phyloP scores from a whole-genome alignment of 129 eudicot species.

The sunflower (Helianthus annuus) region DNA sequence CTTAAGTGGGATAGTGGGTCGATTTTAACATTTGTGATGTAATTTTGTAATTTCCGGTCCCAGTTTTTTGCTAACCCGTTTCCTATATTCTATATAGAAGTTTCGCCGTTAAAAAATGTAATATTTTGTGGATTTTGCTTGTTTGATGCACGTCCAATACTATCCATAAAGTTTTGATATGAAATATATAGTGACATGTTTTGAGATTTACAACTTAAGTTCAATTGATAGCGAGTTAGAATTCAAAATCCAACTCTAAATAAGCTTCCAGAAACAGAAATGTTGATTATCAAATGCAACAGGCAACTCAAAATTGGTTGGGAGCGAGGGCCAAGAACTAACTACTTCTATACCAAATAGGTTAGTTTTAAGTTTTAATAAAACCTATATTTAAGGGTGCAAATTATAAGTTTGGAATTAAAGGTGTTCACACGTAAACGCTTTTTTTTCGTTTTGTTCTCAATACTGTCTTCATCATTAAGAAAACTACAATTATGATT shows the following conservation, averaged over 20 bases:
- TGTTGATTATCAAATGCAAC: neutral
- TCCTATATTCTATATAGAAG: too few relatives aligned
- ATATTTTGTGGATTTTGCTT: too few relatives aligned
- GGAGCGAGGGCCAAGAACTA: neutral
- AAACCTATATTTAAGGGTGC: neutral
- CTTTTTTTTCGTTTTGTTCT: neutral
- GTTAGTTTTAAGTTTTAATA: neutral
- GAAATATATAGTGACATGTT: neutral
- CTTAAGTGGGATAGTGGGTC: too few relatives aligned
- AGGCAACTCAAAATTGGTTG: neutral
- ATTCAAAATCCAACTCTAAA: neutral
- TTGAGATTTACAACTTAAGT: neutral
- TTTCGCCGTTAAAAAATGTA: too few relatives aligned
- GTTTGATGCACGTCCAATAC: neutral
- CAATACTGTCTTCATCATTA: neutral
- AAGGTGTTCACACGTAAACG: neutral
- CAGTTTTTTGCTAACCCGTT: too few relatives aligned
- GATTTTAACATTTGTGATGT: too few relatives aligned
- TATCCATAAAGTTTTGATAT: neutral
- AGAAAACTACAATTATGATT: too few relatives aligned
- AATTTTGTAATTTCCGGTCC: too few relatives aligned
- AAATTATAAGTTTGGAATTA: neutral
- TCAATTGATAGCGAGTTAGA: neutral
- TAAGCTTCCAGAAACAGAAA: neutral
- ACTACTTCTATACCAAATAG: constrained; percentile 3